These are phyloP conservation scores for Xylariaceae sp. DNA, from an alignment of 2,329 filamentous ascomycete species.

Conservation along the genomic window DNA sequence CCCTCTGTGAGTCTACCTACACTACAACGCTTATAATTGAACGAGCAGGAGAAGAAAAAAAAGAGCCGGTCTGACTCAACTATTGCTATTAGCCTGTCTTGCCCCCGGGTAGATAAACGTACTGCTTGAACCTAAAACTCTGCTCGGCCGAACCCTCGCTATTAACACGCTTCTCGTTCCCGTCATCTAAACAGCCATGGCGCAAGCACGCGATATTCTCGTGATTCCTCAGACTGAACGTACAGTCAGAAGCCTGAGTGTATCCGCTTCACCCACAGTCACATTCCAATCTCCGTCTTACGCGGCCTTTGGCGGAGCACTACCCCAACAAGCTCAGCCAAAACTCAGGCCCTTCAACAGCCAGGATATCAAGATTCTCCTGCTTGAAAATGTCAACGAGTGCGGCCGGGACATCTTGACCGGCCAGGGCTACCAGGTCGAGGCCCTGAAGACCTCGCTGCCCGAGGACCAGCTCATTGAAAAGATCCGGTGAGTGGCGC, in stretches of 20 bases:
- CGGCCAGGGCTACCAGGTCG: conserved; percentile 91
- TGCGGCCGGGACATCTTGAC: conserved; percentile 79
- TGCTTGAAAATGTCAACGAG: conserved; percentile 94
- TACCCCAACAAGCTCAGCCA: conserved; percentile 40
- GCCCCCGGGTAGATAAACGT: background rate
- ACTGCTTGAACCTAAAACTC: background rate
- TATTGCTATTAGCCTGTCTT: background rate
- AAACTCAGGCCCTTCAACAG: conserved; percentile 96
- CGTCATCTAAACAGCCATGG: conserved; percentile 34
- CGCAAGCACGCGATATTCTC: conserved; percentile 48
- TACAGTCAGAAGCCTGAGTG: conserved; percentile 55
- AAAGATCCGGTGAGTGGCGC: conserved; percentile 73
- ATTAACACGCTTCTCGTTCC: background rate
- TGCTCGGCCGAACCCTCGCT: background rate
- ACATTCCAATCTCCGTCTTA: conserved; percentile 70
- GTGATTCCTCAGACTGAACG: conserved; percentile 36
- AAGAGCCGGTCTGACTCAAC: background rate
- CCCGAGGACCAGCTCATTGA: conserved; percentile 92
- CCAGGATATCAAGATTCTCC: conserved; percentile 90
- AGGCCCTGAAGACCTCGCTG: conserved; percentile 81
- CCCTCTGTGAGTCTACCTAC: background rate
- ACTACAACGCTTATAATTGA: background rate
- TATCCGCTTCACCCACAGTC: conserved; percentile 71
- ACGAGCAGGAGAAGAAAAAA: background rate
- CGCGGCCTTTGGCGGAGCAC: conserved; percentile 55